phyloP scores from a whole-genome alignment of 2,329 filamentous ascomycete species.

The Pestalotiopsis sp. region DNA sequence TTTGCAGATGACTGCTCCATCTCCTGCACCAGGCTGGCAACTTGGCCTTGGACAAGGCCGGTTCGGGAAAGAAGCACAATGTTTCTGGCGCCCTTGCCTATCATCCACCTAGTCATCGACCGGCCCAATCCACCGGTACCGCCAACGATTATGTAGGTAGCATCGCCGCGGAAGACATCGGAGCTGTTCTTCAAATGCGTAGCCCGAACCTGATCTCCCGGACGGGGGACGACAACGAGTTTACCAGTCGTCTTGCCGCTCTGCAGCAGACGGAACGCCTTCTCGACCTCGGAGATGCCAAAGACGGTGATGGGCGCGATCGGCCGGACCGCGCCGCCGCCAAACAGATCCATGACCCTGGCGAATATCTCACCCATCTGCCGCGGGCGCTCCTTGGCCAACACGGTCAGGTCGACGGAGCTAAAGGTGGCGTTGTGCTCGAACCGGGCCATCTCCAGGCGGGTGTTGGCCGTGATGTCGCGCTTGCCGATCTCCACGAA shows the following conservation, averaged over 20 bases:
- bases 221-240: constrained; percentile 43
- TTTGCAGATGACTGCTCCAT: constrained; percentile 39
- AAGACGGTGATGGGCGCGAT: constrained; percentile 36
- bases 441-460: constrained; percentile 50
- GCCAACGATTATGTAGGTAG: constrained; percentile 53
- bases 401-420: constrained; percentile 46
- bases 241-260: constrained; percentile 43
- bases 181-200: constrained; percentile 36
- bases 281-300: constrained; percentile 35
- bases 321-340: constrained; percentile 28
- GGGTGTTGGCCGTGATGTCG: constrained; percentile 29
- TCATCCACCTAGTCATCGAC: constrained; percentile 52
- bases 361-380: constrained; percentile 26
- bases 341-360: constrained; percentile 28
- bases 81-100: constrained; percentile 47
- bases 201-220: constrained; percentile 43
- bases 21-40: constrained; percentile 43
- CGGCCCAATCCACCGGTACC: constrained; percentile 54
- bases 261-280: constrained; percentile 46
- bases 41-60: constrained; percentile 40
- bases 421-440: constrained; percentile 49
- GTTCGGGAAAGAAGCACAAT: constrained; percentile 52
- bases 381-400: constrained; percentile 35
- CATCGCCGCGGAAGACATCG: constrained; percentile 39
- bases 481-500: constrained; percentile 30